These are phyloP conservation scores for Monosporozyma siamensis DNA, from an alignment of 805 yeast species.

Conservation along the genomic window DNA sequence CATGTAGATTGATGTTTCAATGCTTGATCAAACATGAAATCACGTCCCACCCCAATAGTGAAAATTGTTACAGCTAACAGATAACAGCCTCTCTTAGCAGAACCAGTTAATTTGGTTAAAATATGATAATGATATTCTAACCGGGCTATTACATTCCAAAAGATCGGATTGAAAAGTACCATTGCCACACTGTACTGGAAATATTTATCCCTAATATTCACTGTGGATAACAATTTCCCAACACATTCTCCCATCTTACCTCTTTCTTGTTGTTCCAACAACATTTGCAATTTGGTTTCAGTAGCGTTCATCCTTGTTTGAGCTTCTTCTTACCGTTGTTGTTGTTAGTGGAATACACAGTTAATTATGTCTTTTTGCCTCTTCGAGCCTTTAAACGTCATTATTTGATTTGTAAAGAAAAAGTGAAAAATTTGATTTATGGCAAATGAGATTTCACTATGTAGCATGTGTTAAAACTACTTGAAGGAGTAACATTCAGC, in stretches of 20 bases:
- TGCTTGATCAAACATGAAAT: constrained; percentile 63
- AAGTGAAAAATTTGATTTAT: no score
- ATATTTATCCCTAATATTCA: constrained; percentile 16
- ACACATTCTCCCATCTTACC: neutral
- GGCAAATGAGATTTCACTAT: no score
- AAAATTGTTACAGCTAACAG: constrained; percentile 75
- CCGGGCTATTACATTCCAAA: constrained; percentile 92
- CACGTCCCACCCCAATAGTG: constrained; percentile 75
- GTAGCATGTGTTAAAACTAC: no score
- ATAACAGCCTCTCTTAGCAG: constrained; percentile 73
- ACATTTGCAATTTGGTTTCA: neutral
- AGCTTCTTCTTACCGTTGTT: no score
- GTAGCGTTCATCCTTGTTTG: neutral
- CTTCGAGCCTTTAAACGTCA: no score
- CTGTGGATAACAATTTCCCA: neutral
- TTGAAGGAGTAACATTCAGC: no score
- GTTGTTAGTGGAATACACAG: no score
- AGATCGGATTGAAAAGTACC: constrained; percentile 85
- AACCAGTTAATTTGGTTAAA: constrained; percentile 67
- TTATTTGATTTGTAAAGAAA: no score
- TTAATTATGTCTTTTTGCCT: no score
- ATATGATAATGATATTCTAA: constrained; percentile 69
- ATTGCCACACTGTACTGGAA: constrained; percentile 45
- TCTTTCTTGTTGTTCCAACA: neutral
- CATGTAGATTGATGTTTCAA: constrained; percentile 62